Base-by-base conservation (phyloP, 2,329 filamentous ascomycete species). In the Arthrobotrys megalospora region DNA sequence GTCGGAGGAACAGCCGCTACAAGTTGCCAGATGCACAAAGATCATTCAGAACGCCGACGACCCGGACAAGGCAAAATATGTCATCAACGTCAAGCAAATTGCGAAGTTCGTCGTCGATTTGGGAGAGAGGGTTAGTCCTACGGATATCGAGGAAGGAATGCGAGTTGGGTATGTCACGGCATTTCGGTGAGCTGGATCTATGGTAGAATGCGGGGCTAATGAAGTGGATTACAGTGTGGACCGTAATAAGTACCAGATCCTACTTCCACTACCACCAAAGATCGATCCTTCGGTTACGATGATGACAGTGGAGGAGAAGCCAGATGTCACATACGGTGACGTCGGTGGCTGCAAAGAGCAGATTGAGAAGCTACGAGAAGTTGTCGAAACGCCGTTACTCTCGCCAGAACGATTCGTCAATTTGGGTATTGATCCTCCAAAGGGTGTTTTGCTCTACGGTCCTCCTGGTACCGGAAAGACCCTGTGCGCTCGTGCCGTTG, bases 231-330 rank as follows among this genome's bases (percentile, higher is more conserved):
- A 64, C n/a, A 77, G 90, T 84, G 96, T 99, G 84, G 96, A 99
- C 85, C 90, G 96, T 73, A 98, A 96, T 88, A 99, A 99, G 88
- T 99, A 99, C 86, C 96, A 99, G 86, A 99, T 99, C 83, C 91
- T 99, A 85, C 89, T 99, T 58, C 96, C 96, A 41, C 87, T 99
- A 68, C 96, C 96, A 50, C 96, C 96, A 41, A 99, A 98, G 89
- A 99, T 99, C 87, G 96, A 99, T 83, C 95, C 96, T 67, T 97
- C 93, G 82, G 96, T 99, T 81, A 99, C 96, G 45, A 99, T 99
- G 96, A 99, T 99, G 96, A 98, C 96, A 63, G 96, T 99, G 80
- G 96, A 99, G 87, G 96, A 99, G 87, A 99, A 99, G 88, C 96
- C 96, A 14, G 96, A 99, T 85, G 96, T 99, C 79, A 99, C 96